phyloP scores from a whole-genome alignment of 495 filamentous ascomycete species.

The Viridothelium virens region DNA sequence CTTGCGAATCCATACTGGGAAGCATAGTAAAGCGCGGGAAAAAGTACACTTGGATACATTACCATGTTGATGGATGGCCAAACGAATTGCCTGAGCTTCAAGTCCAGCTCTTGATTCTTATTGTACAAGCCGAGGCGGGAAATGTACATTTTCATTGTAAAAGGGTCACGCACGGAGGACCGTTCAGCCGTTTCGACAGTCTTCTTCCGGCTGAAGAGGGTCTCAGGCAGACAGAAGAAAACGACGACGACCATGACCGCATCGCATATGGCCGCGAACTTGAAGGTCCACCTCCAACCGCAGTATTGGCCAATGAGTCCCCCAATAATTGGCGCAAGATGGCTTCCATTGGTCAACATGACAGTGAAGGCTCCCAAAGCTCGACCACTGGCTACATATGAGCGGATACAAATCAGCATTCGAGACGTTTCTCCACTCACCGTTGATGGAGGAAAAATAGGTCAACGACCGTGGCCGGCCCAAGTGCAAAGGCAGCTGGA shows the following conservation, averaged over 20 bases:
- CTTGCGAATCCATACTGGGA: constrained; percentile 20
- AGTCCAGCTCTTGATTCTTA: constrained; percentile 16
- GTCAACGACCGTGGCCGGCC: constrained; percentile 15
- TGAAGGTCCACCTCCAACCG: constrained; percentile 38
- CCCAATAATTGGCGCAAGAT: constrained; percentile 37
- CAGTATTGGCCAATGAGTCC: constrained; percentile 35
- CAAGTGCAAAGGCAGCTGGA: constrained; percentile 14
- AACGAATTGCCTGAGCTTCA: constrained; percentile 13
- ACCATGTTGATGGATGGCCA: constrained; percentile 14
- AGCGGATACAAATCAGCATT: background rate
- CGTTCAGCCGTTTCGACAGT: background rate
- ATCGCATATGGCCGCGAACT: constrained; percentile 18
- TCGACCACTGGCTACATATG: constrained; percentile 9
- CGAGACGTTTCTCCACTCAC: background rate
- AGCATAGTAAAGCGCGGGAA: constrained; percentile 22
- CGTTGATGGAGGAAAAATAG: constrained; percentile 15
- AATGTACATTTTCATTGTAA: background rate
- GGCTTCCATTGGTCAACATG: constrained; percentile 36
- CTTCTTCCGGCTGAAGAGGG: constrained; percentile 14
- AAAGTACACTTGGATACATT: constrained; percentile 14
- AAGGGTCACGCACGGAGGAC: background rate
- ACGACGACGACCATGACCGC: constrained; percentile 14
- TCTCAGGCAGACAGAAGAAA: constrained; percentile 21
- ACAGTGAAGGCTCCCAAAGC: constrained; percentile 37
- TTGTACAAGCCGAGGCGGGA: constrained; percentile 13